These are phyloP conservation scores for Trichoderma sp. DNA, from an alignment of 2,329 filamentous ascomycete genomes.

Conservation along the genomic window DNA sequence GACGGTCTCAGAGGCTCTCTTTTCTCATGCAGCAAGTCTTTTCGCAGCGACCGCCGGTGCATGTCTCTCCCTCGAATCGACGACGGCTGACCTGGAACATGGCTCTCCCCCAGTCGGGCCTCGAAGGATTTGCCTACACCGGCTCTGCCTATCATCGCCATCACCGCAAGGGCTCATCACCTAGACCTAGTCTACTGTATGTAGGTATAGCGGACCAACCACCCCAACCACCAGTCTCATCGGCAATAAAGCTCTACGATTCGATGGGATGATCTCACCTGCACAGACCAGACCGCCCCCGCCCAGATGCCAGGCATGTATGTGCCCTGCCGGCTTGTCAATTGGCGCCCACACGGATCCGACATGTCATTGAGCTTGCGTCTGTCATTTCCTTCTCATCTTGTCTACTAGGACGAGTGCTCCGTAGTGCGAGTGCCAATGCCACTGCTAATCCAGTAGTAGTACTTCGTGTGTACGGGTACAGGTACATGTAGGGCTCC, in stretches of 20 bases:
- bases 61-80: background rate
- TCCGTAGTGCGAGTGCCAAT: background rate
- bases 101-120: background rate
- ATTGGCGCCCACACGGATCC: conserved; percentile 1
- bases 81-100: conserved; percentile 10
- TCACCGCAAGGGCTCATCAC: background rate
- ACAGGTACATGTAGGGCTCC: background rate
- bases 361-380: background rate
- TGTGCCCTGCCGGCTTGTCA: background rate
- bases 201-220: background rate
- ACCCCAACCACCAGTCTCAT: conserved; percentile 13
- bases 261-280: conserved; percentile 16
- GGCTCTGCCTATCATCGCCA: background rate
- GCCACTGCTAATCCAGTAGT: background rate
- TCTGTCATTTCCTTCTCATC: conserved; percentile 2
- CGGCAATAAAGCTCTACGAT: conserved; percentile 11
- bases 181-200: background rate
- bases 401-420: background rate
- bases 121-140: conserved; percentile 10
- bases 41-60: background rate
- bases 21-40: background rate
- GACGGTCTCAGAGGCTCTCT: background rate
- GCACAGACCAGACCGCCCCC: conserved; percentile 16
- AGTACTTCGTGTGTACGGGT: background rate
- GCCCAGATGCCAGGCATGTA: conserved; percentile 8